A percentile compares a stretch with the other conserved stretches of the same genome.
Evolutionary conservation across 805 yeast species (phyloP).

Genomic region (Crinitomyces ghanaensis): DNA sequence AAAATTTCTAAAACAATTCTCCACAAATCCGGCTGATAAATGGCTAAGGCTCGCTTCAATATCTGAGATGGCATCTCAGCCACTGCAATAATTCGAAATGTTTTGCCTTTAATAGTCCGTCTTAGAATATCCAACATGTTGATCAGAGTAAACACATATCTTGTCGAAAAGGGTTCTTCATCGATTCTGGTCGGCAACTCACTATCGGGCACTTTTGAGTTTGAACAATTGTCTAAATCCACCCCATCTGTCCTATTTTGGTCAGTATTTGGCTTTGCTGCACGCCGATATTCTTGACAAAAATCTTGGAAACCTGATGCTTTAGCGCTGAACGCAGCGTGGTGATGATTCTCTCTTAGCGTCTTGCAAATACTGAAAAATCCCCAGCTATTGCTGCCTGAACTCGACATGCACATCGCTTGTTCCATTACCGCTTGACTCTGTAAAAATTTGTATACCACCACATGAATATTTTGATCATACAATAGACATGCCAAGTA

Average conservation of each 20-base stretch:
- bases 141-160: slow-evolving; percentile 24
- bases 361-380: slow-evolving; percentile 1
- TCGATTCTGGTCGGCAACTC: slow-evolving; percentile 1
- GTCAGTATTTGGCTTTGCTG: background rate
- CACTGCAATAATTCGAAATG: slow-evolving; percentile 59
- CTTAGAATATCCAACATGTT: slow-evolving; percentile 47
- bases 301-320: too few species aligned
- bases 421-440: slow-evolving; percentile 15
- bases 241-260: background rate
- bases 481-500: slow-evolving; percentile 58
- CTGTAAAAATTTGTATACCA: slow-evolving; percentile 27
- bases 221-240: too few species aligned
- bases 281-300: background rate
- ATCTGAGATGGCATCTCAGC: slow-evolving; percentile 50
- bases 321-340: too few species aligned
- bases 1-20: slow-evolving; percentile 61
- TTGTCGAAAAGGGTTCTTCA: slow-evolving; percentile 9
- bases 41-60: slow-evolving; percentile 43
- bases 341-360: too few species aligned
- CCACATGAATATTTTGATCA: slow-evolving; percentile 50
- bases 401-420: slow-evolving; percentile 7
- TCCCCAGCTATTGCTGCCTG: background rate
- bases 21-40: slow-evolving; percentile 54
- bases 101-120: slow-evolving; percentile 49
- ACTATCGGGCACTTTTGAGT: background rate